Evolutionary conservation across 208 protist species (phyloP).

Genomic region (Acanthamoeba culbertsoni): DNA sequence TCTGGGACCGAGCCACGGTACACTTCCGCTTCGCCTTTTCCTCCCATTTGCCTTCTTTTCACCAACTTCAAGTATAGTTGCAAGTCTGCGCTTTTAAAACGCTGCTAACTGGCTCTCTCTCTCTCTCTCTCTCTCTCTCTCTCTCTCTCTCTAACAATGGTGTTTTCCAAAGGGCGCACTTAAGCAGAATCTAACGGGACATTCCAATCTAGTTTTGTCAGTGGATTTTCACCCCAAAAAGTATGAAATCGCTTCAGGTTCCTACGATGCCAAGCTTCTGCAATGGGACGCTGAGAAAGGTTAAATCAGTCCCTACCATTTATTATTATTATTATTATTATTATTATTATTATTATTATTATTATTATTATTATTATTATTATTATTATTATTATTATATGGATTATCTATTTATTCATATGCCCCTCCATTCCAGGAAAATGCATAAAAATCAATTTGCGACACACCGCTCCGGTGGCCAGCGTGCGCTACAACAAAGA

Average conservation of each 20-base stretch:
- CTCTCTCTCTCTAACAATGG: no score
- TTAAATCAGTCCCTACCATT: neutral
- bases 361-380: no score
- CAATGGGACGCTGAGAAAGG: neutral
- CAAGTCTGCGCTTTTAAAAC: neutral
- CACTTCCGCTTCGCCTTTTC: neutral
- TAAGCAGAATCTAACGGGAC: neutral
- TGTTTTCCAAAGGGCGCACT: neutral
- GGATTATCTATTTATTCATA: no score
- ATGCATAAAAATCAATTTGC: neutral
- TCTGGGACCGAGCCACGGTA: neutral
- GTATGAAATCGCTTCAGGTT: neutral
- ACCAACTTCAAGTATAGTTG: no score
- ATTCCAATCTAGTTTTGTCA: neutral
- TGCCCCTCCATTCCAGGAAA: neutral
- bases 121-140: no score
- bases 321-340: neutral
- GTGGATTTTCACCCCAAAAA: slow-evolving; percentile 5
- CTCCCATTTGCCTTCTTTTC: neutral
- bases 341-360: no score
- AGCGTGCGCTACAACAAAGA: neutral
- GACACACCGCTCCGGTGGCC: neutral
- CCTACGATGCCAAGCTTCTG: neutral
- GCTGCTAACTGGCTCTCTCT: neutral
- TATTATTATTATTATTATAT: no score